Evolutionary conservation across 768 basidiomycete species (phyloP), one percentile per base, ranked within the genome.

Genomic region (Cystobasidium ongulense): DNA sequence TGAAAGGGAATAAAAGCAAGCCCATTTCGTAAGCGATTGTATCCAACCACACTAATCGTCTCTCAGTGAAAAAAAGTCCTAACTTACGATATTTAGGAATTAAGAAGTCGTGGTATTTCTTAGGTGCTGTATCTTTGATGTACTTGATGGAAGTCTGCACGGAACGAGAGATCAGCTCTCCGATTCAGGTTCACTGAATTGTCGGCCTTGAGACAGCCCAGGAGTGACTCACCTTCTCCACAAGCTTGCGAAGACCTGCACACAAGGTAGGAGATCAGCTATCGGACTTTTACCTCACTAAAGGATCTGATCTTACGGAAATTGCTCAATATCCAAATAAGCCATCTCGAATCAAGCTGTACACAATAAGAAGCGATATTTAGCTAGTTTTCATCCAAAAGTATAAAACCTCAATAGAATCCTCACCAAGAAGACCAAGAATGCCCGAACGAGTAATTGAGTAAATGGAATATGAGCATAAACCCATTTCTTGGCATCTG

Each of bases 31-130:
- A n/a, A n/a, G n/a, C n/a, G n/a, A n/a, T n/a, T n/a, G n/a, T n/a
- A n/a, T n/a, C n/a, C n/a, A n/a, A n/a, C n/a, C n/a, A n/a, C n/a
- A n/a, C n/a, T n/a, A n/a, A n/a, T n/a, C n/a, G n/a, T n/a, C n/a
- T n/a, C n/a, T n/a, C n/a, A n/a, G n/a, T n/a, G n/a, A n/a, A n/a
- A n/a, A n/a, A n/a, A n/a, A n/a, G n/a, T n/a, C n/a, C n/a, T n/a
- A n/a, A 59, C 31, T 73, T 33, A 17, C 74, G 53, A 46, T 73
- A 63, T 23, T 63, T 71, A 0, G 74, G 74, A 8, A 70, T 38
- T 1, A 75, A 38, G 59, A 75, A 75, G 31, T 63, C 67, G 36
- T 76, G 78, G 36, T 78, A 77, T 63, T 77, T 73, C 66, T 70
- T 43, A n/a, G 78, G 78, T 0, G 78, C 75, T 0, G 27, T 63